A percentile compares a stretch with the other conserved stretches of the same genome.
Evolutionary conservation across 176 grass and related monocot species (phyloP).

Genomic region (Bonia amplexicaulis): DNA sequence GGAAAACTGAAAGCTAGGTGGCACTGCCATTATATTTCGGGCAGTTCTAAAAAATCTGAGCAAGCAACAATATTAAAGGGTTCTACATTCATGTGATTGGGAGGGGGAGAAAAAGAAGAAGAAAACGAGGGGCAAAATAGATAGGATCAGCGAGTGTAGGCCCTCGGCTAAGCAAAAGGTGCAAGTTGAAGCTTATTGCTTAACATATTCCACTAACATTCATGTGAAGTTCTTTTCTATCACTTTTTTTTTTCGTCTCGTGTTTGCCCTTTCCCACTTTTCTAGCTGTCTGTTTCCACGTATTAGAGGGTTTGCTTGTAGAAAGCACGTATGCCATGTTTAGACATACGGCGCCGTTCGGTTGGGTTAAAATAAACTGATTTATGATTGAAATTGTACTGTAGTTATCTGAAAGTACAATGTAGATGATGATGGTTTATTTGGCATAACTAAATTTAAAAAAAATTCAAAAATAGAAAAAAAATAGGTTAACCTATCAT

Average conservation of each 20-base stretch:
- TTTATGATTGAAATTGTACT: too few species aligned
- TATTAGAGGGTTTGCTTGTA: not conserved
- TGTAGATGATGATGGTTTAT: too few species aligned
- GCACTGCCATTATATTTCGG: not conserved
- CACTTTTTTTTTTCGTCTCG: not conserved
- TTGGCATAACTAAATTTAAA: too few species aligned
- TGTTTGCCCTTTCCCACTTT: not conserved
- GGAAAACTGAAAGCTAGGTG: not conserved
- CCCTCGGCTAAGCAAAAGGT: not conserved
- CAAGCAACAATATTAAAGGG: not conserved
- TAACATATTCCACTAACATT: slow-evolving; percentile 8
- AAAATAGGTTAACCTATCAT: too few species aligned
- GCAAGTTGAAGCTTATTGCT: slow-evolving; percentile 19
- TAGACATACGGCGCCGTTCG: too few species aligned
- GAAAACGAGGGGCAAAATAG: not conserved
- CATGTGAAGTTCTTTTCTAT: not conserved
- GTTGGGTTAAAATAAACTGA: too few species aligned
- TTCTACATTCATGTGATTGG: not conserved
- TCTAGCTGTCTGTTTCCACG: not conserved
- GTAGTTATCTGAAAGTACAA: too few species aligned
- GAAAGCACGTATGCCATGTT: not conserved
- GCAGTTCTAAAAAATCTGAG: not conserved
- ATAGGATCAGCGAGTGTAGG: not conserved
- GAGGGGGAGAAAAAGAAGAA: not conserved
- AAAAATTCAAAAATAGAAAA: too few species aligned